Conservation (phyloP, 2,329 filamentous ascomycete species). For the Fusarium coffeatum region DNA sequence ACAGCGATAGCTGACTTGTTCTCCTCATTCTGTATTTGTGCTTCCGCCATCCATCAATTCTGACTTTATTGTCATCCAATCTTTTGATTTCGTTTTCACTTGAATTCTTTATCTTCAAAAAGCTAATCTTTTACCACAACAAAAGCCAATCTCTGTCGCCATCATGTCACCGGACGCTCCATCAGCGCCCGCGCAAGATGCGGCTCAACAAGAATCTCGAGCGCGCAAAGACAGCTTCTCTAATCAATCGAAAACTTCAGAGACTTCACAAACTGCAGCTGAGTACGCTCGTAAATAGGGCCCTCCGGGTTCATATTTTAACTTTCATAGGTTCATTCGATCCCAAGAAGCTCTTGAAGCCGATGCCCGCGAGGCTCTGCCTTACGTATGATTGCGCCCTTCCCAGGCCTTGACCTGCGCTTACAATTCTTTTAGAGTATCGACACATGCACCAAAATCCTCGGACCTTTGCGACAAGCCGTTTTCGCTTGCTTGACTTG, state of each 20-base stretch:
- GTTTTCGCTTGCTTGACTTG: conserved; percentile 96
- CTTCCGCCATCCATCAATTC: conserved; percentile 23
- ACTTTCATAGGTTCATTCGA: conserved; percentile 78
- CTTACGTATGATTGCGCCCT: conserved; percentile 74
- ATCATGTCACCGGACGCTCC: conserved; percentile 56
- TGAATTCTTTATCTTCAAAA: neutral
- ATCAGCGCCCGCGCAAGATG: conserved; percentile 41
- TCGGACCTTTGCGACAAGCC: conserved; percentile 87
- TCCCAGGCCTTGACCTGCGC: conserved; percentile 18
- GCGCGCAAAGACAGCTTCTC: conserved; percentile 69
- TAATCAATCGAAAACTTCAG: conserved; percentile 65
- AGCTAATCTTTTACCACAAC: neutral
- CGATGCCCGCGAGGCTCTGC: conserved; percentile 93
- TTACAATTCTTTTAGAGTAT: conserved; percentile 74
- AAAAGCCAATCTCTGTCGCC: neutral
- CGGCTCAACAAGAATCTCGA: conserved; percentile 37
- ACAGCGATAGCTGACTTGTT: conserved; percentile 6
- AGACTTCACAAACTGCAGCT: conserved; percentile 77
- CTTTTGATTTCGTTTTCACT: neutral
- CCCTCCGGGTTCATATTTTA: neutral
- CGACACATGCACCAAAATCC: conserved; percentile 89
- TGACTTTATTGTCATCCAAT: conserved; percentile 3
- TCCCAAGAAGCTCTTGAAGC: conserved; percentile 91
- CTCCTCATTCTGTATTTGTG: conserved; percentile 18
- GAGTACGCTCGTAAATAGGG: conserved; percentile 62